Evolutionary conservation across 2,329 filamentous ascomycete species (phyloP).

Genomic region (Pseudogymnoascus sp.): DNA sequence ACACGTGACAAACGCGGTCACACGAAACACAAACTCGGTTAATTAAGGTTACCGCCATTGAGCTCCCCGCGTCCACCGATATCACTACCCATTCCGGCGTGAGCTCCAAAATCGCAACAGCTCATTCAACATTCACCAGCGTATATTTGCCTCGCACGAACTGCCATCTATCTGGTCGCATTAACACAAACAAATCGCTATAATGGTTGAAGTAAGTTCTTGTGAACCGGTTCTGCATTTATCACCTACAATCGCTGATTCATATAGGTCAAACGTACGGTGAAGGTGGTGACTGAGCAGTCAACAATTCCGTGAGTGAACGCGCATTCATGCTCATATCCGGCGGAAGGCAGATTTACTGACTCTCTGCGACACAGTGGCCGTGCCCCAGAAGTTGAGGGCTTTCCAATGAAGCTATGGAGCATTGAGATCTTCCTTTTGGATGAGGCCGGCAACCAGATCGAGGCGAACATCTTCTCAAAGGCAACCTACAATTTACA

Average conservation of each 20-base stretch:
- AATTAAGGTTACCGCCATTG: slow-evolving; percentile 4
- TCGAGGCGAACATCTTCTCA: slow-evolving; percentile 78
- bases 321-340: slow-evolving; percentile 36
- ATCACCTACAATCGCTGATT: slow-evolving; percentile 7
- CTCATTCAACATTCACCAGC: slow-evolving; percentile 11
- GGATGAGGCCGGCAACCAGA: slow-evolving; percentile 78
- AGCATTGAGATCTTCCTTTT: slow-evolving; percentile 78
- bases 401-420: slow-evolving; percentile 91
- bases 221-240: neutral
- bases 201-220: slow-evolving; percentile 11
- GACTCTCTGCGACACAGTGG: slow-evolving; percentile 46
- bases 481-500: slow-evolving; percentile 92
- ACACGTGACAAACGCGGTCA: slow-evolving; percentile 9
- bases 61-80: slow-evolving; percentile 16
- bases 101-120: slow-evolving; percentile 16
- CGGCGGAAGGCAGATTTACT: slow-evolving; percentile 16
- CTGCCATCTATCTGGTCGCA: neutral
- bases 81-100: slow-evolving; percentile 16
- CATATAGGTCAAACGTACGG: slow-evolving; percentile 65
- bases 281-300: slow-evolving; percentile 93
- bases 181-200: neutral
- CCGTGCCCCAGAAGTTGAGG: slow-evolving; percentile 74
- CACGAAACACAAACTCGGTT: slow-evolving; percentile 10
- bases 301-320: slow-evolving; percentile 48
- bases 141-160: neutral